These are phyloP conservation scores for Pseudocercospora ulei DNA, from an alignment of 2,329 filamentous ascomycete species.

Conservation along the genomic window DNA sequence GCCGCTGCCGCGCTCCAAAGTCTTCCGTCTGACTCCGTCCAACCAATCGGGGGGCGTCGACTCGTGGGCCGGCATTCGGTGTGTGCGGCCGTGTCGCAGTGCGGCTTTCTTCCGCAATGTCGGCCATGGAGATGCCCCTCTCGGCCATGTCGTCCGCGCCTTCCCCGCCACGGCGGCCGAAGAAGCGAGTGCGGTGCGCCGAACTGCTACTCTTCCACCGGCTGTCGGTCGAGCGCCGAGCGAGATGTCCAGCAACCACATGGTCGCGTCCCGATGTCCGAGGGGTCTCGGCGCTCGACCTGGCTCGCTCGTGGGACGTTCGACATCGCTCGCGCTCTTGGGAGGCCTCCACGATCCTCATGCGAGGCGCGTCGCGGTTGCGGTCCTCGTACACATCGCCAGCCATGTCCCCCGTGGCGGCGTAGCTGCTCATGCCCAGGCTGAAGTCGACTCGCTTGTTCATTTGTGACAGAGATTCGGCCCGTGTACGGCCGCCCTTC, in stretches of 20 bases:
- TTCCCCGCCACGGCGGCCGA: conserved; percentile 39
- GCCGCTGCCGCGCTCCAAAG: conserved; percentile 15
- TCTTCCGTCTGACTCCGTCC: conserved; percentile 27
- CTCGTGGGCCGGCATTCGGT: conserved; percentile 14
- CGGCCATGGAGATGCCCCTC: conserved; percentile 30
- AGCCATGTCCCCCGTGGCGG: conserved; percentile 50
- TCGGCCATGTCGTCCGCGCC: conserved; percentile 32
- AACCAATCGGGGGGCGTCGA: conserved; percentile 28
- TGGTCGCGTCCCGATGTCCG: conserved; percentile 26
- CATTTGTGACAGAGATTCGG: conserved; percentile 50
- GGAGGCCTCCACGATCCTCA: conserved; percentile 34
- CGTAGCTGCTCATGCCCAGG: conserved; percentile 51
- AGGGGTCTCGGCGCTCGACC: conserved; percentile 26
- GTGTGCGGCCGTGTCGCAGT: conserved; percentile 8
- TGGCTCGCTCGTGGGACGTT: conserved; percentile 18
- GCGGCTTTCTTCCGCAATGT: conserved; percentile 32
- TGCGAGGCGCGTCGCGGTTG: conserved; percentile 37
- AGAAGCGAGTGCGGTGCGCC: conserved; percentile 53
- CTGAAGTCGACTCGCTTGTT: conserved; percentile 60
- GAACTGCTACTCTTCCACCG: conserved; percentile 33
- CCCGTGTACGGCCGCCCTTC: conserved; percentile 41
- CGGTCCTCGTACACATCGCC: conserved; percentile 57
- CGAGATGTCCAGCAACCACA: conserved; percentile 25
- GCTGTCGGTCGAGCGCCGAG: conserved; percentile 27
- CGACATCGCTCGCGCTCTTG: conserved; percentile 32